Conservation (phyloP, 2,329 filamentous ascomycete genomes). For the Aurifilum marmelostoma region DNA sequence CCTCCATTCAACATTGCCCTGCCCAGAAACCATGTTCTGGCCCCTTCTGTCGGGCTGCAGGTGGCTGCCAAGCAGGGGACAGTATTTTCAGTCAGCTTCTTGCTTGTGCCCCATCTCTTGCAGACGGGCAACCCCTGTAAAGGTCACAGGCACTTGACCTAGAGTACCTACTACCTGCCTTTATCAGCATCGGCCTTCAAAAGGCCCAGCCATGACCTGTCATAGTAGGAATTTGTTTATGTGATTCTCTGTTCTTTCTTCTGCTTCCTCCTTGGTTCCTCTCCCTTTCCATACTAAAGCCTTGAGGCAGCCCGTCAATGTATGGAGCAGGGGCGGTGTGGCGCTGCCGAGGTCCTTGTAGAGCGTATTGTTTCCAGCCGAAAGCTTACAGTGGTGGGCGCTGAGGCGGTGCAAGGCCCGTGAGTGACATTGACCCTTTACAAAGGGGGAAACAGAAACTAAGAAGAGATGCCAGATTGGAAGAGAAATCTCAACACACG, state of each 20-base stretch:
- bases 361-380: too few species aligned
- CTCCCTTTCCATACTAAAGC: too few species aligned
- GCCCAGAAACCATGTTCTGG: background rate
- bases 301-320: background rate
- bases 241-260: too few species aligned
- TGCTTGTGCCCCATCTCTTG: background rate
- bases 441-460: too few species aligned
- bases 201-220: background rate
- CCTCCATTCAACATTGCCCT: background rate
- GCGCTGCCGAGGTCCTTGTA: too few species aligned
- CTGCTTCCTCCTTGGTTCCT: background rate
- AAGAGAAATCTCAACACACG: too few species aligned
- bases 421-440: too few species aligned
- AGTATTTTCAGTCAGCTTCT: background rate
- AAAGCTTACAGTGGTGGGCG: too few species aligned
- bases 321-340: background rate
- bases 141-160: background rate
- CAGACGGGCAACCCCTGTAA: background rate
- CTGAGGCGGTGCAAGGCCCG: too few species aligned
- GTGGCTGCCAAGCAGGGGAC: background rate
- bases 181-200: background rate
- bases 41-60: background rate
- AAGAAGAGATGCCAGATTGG: too few species aligned
- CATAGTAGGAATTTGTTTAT: too few species aligned
- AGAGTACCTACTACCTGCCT: too few species aligned